Evolutionary conservation across 2,329 filamentous ascomycete species (phyloP), one percentile per base, ranked within the genome.

Genomic region (Sporothrix protearum): DNA sequence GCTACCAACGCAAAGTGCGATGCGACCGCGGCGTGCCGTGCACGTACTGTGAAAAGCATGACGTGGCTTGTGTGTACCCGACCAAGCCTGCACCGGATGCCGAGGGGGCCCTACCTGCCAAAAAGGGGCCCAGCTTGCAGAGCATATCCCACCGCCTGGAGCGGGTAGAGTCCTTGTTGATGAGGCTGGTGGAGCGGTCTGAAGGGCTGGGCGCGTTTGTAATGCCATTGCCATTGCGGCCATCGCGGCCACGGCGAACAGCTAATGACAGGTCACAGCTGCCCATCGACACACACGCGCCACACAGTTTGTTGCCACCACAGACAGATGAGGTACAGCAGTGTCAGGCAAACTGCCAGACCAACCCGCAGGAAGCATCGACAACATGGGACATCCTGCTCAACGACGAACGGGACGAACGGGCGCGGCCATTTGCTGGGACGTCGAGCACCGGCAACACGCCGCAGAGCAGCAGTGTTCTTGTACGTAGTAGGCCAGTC

Each of bases 21-120:
- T 69, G 68, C 19, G 68, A 69, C 68, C 68, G 68, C 2, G 53
- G 36, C 4, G 53, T 69, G 36, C 68, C 68, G 12, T 69, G 68
- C 53, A 47, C 36, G 9, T 47, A 69, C 53, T 69, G 68, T 22
- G 33, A 36, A 7, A 59, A 33, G 8, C 68, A 59, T 10, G 68
- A 22, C n/a, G 9, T 59, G 14, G 12, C 14, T 39, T 69, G 68
- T 42, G 68, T 69, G 33, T 69, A 69, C 30, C 68, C 53, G 12
- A 61, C 68, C 1, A 45, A 25, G 53, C 7, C 19, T 12, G 14
- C 39, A 12, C 6, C 16, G 10, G 68, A 49, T 6, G 63, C 39
- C 2, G 63, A 66, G 14, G 63, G 63, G 2, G 16, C 4, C 6
- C 2, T 51, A 3, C 7, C 68, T 3, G 53, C 8, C 0, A 25